Evolutionary conservation across 1,284 basidiomycete species (phyloP), one percentile per base, ranked within the genome.

Genomic region (Cutaneotrichosporon dermatis): DNA sequence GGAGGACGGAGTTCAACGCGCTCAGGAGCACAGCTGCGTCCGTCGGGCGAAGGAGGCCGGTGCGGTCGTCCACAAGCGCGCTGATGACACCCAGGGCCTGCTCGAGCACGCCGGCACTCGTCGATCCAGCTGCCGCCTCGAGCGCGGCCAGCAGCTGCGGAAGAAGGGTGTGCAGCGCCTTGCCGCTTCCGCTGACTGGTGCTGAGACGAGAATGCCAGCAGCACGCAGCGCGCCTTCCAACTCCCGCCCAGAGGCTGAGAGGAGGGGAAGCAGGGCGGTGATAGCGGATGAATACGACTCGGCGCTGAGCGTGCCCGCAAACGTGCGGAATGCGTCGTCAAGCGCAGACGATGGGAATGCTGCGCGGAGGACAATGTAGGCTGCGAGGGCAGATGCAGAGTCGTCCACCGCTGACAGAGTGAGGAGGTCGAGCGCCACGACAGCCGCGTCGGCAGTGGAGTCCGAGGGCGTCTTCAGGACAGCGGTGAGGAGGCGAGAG

Each of bases 131-230:
- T 1, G 55, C 49, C 6, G 9, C 33, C 16, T 62, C 58, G 11
- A 60, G 40, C 10, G 55, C 49, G 6, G 44, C 36, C 4, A 65
- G 64, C 12, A 65, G 64, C 1, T 12, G 10, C 9, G 34, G 42
- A 6, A 62, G 58, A 3, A 37, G n/a, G 4, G 45, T 13, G 1
- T 53, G 58, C 35, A 65, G 48, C 1, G 36, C 58, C 4, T 44
- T 40, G 4, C 64, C 64, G 35, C 56, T 52, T 40, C 64, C 64
- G 54, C 58, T 50, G 2, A 65, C 60, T 1, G 60, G 58, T 3
- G 59, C 55, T 0, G 54, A 49, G 42, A 65, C 34, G 16, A 65
- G 60, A 34, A 62, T 49, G 15, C 45, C 39, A 2, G 44, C 40
- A 4, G 59, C 64, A 12, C 48, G 42, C 13, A 65, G 61, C 34